Evolutionary conservation across 768 basidiomycete genomes (phyloP).

Genomic region (Tylopilus intermedius): DNA sequence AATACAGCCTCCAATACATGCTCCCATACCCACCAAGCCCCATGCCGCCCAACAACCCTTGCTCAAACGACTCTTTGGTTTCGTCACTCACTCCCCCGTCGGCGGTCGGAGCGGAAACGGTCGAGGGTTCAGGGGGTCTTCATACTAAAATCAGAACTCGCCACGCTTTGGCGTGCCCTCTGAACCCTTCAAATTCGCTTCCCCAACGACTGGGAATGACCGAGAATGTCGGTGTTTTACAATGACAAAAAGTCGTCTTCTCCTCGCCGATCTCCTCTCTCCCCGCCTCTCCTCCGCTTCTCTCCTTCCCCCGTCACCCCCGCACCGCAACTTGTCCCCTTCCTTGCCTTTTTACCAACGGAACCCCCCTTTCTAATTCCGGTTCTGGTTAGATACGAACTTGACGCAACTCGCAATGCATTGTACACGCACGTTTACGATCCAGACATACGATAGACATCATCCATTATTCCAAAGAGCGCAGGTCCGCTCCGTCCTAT

Average conservation of each 20-base stretch:
- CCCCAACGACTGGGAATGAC: not conserved
- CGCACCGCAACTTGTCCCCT: conserved; percentile 5
- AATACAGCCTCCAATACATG: conserved; percentile 25
- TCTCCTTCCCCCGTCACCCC: conserved; percentile 9
- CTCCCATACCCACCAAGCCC: conserved; percentile 27
- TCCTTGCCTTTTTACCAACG: conserved; percentile 7
- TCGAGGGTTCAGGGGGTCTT: conserved; percentile 23
- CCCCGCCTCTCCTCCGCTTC: conserved; percentile 10
- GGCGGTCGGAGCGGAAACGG: conserved; percentile 20
- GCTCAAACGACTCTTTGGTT: conserved; percentile 29
- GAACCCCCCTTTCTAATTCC: not conserved
- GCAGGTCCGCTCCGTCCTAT: conserved; percentile 8
- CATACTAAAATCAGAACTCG: conserved; percentile 16
- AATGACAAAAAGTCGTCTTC: not conserved
- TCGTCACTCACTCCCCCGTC: conserved; percentile 23
- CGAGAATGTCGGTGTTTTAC: conserved; percentile 6
- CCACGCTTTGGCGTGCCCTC: not conserved
- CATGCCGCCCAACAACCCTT: conserved; percentile 24
- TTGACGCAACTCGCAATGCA: conserved; percentile 26
- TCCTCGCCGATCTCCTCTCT: conserved; percentile 10
- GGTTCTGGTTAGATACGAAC: conserved; percentile 19
- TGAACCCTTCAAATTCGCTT: not conserved
- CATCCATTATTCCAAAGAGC: conserved; percentile 10
- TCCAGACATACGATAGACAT: conserved; percentile 23
- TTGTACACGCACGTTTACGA: conserved; percentile 25